A percentile compares a stretch with the other conserved stretches of the same genome.
Evolutionary conservation across 2,329 filamentous ascomycete genomes (phyloP).

Genomic region (Xylaria sp.): DNA sequence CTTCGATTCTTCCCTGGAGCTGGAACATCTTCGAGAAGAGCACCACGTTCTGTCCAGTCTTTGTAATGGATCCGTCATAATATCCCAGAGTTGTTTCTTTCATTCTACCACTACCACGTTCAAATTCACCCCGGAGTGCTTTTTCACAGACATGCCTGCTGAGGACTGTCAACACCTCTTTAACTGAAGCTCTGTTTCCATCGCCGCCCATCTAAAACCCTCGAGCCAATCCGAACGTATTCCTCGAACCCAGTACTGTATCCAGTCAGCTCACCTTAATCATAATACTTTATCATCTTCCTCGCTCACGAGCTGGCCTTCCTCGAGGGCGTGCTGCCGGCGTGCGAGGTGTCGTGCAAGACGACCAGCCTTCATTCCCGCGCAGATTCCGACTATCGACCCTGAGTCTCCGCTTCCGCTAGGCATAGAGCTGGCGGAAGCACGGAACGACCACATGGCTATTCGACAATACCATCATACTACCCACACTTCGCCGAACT

Average conservation of each 20-base stretch:
- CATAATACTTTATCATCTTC: constrained; percentile 28
- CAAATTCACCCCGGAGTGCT: constrained; percentile 18
- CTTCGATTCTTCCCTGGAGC: constrained; percentile 38
- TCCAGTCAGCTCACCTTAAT: constrained; percentile 32
- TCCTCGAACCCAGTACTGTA: constrained; percentile 20
- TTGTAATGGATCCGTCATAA: constrained; percentile 35
- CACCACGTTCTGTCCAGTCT: constrained; percentile 31
- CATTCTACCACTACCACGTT: constrained; percentile 24
- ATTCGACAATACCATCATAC: constrained; percentile 42
- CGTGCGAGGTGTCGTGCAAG: constrained; percentile 16
- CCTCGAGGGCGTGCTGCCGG: constrained; percentile 7
- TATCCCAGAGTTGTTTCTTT: constrained; percentile 28
- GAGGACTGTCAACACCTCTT: constrained; percentile 24
- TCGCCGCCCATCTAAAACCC: constrained; percentile 16
- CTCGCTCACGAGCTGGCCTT: constrained; percentile 8
- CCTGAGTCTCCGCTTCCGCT: constrained; percentile 19
- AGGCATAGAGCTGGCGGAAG: constrained; percentile 34
- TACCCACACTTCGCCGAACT: constrained; percentile 29
- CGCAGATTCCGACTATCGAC: constrained; percentile 14
- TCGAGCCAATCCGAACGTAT: constrained; percentile 7
- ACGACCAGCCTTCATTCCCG: constrained; percentile 8
- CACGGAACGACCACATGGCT: constrained; percentile 52
- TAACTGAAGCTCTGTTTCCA: constrained; percentile 20
- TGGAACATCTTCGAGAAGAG: constrained; percentile 39
- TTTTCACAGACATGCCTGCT: constrained; percentile 37